Base-by-base conservation (phyloP, 495 filamentous ascomycete species). In the Cladorrhinum samala region DNA sequence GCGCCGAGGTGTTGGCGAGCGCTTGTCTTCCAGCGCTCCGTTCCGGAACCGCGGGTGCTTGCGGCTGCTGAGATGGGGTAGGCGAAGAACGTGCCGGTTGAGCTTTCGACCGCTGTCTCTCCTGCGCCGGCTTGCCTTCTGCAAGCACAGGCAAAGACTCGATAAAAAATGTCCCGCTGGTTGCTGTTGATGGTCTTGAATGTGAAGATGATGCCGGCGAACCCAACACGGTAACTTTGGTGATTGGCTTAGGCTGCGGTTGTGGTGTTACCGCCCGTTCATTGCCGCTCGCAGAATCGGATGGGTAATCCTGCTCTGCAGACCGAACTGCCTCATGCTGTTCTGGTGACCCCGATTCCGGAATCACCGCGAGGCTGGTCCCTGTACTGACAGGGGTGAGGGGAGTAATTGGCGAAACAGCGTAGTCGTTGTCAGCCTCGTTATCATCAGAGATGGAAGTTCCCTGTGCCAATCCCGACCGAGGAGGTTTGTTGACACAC, bases 11-110 rank as follows among this genome's bases (percentile, higher is more conserved):
- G 41, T 54, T 65, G 19, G 56, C 58, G 17, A 53, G 43, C 2
- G 53, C 50, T 17, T 63, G 61, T 18, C 67, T 52, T n/a, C 61
- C 71, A 13, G 69, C 43, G 44, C 62, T 77, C 45, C 69, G 62
- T 49, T 77, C 72, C 7, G 71, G 73, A 17, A 72, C 52, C 19
- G 59, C 66, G 18, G 71, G 70, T 30, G 68, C 55, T 18, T 60
- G 56, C 6, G 71, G 69, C 30, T 67, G 56, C 16, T 60, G 56
- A 4, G 63, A 59, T 9, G 54, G 23, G 9, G 21, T 24, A 2
- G 57, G 9, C 23, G 58, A 47, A 2, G 57, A 53, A 1, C 23
- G 39, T 6, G 50, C 46, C 11, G 37, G 52, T 3, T 40, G 33
- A 1, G 54, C 39, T 20, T 33, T 19, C 7, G 48, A 41, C 18